Evolutionary conservation across 768 basidiomycete species (phyloP), one percentile per base, ranked within the genome.

Genomic region (Pleurotus sapidus): DNA sequence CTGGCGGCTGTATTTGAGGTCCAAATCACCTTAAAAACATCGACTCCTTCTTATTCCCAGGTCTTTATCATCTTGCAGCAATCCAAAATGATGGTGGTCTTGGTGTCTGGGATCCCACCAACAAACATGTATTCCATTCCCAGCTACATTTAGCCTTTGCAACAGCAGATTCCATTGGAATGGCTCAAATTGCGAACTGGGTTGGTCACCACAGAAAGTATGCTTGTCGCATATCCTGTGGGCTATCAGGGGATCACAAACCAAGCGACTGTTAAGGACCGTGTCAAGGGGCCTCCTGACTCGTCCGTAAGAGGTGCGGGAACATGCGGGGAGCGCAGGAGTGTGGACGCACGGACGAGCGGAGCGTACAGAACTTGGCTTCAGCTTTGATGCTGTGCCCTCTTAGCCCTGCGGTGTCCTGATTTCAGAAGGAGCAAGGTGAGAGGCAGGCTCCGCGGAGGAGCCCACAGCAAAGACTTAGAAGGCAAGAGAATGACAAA

Each of bases 181-280:
- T 72, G 56, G 65, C 67, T 0, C 50, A 65, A 25, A 49, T 76
- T 3, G 68, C 63, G 59, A 74, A 76, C 0, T 53, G 67, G 18
- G 69, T 72, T 25, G 72, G 76, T 0, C 75, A 78, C 58, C 63
- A 67, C 15, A 71, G 72, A 3, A 59, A 63, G 9, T 64, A 66
- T 24, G 74, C 70, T 0, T 83, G n/a, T n/a, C n/a, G 66, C 0
- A 37, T 74, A 5, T 67, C 65, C 38, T 77, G 74, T 57, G 51
- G 58, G 0, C 45, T 73, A 1, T 60, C 57, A 27, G 72, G 74
- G 7, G 66, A 65, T 5, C 68, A 64, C 30, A 76, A 74, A 56
- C 64, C 57, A 1, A 58, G 49, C 1, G 42, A n/a, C n/a, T n/a
- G n/a, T n/a, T n/a, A n/a, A n/a, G n/a, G n/a, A n/a, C n/a, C n/a